A percentile compares a stretch with the other conserved stretches of the same genome.
phyloP scores from a whole-genome alignment of 2,329 filamentous ascomycete species.

The Calonectria pseudoturangicola region DNA sequence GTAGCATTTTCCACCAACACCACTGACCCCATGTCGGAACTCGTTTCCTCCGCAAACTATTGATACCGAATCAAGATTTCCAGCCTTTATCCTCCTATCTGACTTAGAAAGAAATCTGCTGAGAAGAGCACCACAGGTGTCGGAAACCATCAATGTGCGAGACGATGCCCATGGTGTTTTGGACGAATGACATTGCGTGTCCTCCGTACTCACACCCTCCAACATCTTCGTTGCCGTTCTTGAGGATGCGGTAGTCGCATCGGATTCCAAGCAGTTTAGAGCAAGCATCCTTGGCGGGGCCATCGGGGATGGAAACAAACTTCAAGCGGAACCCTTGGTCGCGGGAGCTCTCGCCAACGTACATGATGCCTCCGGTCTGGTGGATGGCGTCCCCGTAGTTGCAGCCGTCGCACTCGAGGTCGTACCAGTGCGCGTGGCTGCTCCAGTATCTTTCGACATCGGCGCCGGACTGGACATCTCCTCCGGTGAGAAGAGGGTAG shows the following conservation, averaged over 20 bases:
- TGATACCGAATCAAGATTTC: too few species aligned
- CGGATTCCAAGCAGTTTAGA: conserved; percentile 9
- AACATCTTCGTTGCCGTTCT: conserved; percentile 8
- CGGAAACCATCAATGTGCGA: conserved; percentile 3
- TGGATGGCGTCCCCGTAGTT: conserved; percentile 19
- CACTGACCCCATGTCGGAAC: too few species aligned
- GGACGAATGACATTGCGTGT: background rate
- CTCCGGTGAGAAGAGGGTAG: conserved; percentile 6
- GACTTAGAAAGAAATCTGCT: conserved; percentile 7
- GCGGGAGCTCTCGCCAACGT: conserved; percentile 16
- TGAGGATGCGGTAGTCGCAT: conserved; percentile 17
- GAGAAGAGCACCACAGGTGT: conserved; percentile 12
- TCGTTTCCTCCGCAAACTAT: too few species aligned
- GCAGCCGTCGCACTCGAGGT: conserved; percentile 20
- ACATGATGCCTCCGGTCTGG: conserved; percentile 23
- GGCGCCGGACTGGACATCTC: background rate
- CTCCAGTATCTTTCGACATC: conserved; percentile 19
- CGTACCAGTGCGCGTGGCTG: conserved; percentile 8
- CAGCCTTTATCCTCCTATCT: too few species aligned
- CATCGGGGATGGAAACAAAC: conserved; percentile 12
- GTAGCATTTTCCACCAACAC: too few species aligned
- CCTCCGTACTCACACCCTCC: conserved; percentile 15
- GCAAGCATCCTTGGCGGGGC: conserved; percentile 9
- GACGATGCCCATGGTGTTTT: conserved; percentile 9
- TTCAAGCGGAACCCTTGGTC: conserved; percentile 27